These are phyloP conservation scores for Barnettozyma salicaria DNA, from an alignment of 805 yeast species.

Conservation along the genomic window DNA sequence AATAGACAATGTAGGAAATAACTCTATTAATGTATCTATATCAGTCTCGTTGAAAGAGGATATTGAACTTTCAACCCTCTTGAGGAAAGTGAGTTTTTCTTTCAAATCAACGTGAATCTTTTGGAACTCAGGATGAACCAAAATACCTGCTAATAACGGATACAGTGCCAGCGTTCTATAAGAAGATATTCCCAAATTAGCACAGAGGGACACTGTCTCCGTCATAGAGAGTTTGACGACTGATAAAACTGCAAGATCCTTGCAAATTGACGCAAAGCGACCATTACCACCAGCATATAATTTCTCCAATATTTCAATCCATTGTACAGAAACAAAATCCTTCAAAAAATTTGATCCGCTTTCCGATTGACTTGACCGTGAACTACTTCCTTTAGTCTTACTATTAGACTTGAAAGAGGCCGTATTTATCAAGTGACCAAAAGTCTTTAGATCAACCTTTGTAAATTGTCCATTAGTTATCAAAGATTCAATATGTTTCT, in stretches of 20 bases:
- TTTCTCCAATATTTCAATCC: conserved; percentile 57
- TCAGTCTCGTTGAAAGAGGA: conserved; percentile 26
- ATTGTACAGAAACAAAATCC: conserved; percentile 44
- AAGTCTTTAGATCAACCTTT: conserved; percentile 15
- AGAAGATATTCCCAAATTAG: conserved; percentile 40
- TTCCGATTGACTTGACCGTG: too few species aligned
- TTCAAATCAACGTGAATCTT: conserved; percentile 46
- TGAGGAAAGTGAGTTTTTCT: conserved; percentile 45
- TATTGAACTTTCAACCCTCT: conserved; percentile 12
- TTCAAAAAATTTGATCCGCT: too few species aligned
- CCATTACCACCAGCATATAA: conserved; percentile 91
- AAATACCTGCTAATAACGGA: conserved; percentile 52
- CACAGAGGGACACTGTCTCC: conserved; percentile 31
- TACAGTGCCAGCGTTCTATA: conserved; percentile 37
- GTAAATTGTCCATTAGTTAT: conserved; percentile 30
- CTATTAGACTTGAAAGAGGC: too few species aligned
- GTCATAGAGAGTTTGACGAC: conserved; percentile 27
- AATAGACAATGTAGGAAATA: conserved; percentile 59
- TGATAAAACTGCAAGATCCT: conserved; percentile 47
- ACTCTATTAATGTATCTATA: conserved; percentile 39
- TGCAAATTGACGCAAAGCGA: conserved; percentile 39
- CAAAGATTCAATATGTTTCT: conserved; percentile 43
- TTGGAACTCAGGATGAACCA: conserved; percentile 42
- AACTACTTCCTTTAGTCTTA: too few species aligned
- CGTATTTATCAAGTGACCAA: conserved; percentile 14